Base-by-base conservation (phyloP, 257 asterid species). In the Knoxia roxburghii region DNA sequence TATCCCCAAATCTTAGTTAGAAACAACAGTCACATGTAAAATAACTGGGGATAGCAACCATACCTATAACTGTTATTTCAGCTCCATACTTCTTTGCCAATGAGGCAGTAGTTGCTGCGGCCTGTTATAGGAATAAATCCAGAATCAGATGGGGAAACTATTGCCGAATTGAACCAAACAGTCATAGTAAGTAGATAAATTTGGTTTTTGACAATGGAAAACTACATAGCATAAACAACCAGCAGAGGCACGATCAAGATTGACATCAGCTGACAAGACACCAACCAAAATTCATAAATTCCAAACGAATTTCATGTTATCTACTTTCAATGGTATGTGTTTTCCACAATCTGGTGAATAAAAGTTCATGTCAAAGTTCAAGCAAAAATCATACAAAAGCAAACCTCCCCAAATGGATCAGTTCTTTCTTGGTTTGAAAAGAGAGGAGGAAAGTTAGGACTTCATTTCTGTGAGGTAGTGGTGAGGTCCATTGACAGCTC, bases 61-160 rank as follows among this genome's bases (percentile, higher is more conserved):
- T 88, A 90, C 99, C 97, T 60, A 90, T 85, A 61, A 94, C 99
- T 29, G 97, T 90, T 71, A 94, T 90, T 67, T 94, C 97, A 68
- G 95, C 95, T 61, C 97, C 96, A 79, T 90, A 94, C 83, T 88
- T 94, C 84, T 94, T 94, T 30, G 95, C 99, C 87, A 94, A 79
- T 71, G 99, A 95, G 76, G 97, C 89, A 67, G 83, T 82, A 9
- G 99, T 90, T 29, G 95, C 84, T 50, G 95, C 83, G 29, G 99
- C 99, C 99, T 93, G 69, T 48, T 40, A 64, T 73, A 53, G 43
- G 72, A 30, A 46, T 3, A 60, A 69, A 59, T 24, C 40, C 58
- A 58, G 30, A 15, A n/a, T 26, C 6, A 51, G 35, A 12, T 37
- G 33, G 33, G 26, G 6, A 39, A 9, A 21, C 39, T 48, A 17